Conservation (phyloP, 2,329 filamentous ascomycete genomes). For the Aspergillus hortae region DNA sequence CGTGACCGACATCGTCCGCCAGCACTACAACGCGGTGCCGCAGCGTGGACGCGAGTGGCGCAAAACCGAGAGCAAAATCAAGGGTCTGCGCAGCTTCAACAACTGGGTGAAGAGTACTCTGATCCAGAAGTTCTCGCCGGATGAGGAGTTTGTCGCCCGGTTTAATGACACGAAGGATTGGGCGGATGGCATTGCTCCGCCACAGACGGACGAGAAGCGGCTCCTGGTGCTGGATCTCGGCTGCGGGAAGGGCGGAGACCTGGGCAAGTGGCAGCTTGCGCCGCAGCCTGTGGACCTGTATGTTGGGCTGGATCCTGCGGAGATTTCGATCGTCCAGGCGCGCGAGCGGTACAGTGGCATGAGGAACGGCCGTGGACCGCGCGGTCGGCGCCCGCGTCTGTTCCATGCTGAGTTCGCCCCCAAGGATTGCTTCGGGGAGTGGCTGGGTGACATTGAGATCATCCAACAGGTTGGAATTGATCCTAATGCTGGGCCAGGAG, state of each 20-base stretch:
- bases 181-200: slow-evolving; percentile 36
- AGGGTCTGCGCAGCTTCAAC: slow-evolving; percentile 90
- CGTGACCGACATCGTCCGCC: slow-evolving; percentile 79
- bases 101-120: slow-evolving; percentile 99
- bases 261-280: slow-evolving; percentile 93
- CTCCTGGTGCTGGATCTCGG: slow-evolving; percentile 88
- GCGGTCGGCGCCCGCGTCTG: slow-evolving; percentile 53
- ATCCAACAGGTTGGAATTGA: slow-evolving; percentile 87
- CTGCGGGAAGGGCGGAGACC: slow-evolving; percentile 92
- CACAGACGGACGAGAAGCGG: slow-evolving; percentile 45
- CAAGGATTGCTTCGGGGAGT: slow-evolving; percentile 89
- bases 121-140: slow-evolving; percentile 91
- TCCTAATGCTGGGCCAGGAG: slow-evolving; percentile 59
- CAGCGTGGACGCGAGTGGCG: slow-evolving; percentile 93
- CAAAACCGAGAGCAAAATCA: slow-evolving; percentile 90
- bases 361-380: slow-evolving; percentile 53
- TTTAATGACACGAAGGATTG: slow-evolving; percentile 43
- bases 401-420: slow-evolving; percentile 86
- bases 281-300: slow-evolving; percentile 90
- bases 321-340: slow-evolving; percentile 88
- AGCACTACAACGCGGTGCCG: slow-evolving; percentile 95
- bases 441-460: slow-evolving; percentile 75
- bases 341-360: slow-evolving; percentile 77
- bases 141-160: slow-evolving; percentile 66
- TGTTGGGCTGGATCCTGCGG: slow-evolving; percentile 88